A percentile compares a stretch with the other conserved stretches of the same genome.
These are phyloP conservation scores for Orbilia blumenaviensis DNA, from an alignment of 2,329 filamentous ascomycete genomes.

Conservation along the genomic window DNA sequence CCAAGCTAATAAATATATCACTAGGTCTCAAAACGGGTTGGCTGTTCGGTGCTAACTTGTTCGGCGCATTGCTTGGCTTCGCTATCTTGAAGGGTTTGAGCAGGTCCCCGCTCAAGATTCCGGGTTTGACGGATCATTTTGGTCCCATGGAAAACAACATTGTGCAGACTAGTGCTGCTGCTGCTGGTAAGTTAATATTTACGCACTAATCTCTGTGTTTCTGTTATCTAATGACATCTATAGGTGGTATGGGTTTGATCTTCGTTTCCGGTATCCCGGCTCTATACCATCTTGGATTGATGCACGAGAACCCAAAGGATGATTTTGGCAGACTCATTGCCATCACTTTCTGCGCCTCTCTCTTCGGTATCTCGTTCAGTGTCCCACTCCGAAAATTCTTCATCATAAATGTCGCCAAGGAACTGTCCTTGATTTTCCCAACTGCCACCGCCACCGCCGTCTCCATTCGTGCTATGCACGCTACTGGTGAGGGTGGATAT, in stretches of 20 bases:
- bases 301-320: slow-evolving; percentile 65
- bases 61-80: slow-evolving; percentile 70
- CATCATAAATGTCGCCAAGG: slow-evolving; percentile 71
- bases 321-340: slow-evolving; percentile 70
- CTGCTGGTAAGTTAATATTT: slow-evolving; percentile 61
- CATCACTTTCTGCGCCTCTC: slow-evolving; percentile 72
- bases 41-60: slow-evolving; percentile 65
- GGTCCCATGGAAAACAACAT: slow-evolving; percentile 72
- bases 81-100: slow-evolving; percentile 68
- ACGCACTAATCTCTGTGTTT: too few species aligned
- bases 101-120: slow-evolving; percentile 62
- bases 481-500: slow-evolving; percentile 59
- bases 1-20: not conserved
- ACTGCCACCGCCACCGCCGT: slow-evolving; percentile 70
- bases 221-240: not conserved
- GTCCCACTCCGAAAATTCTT: slow-evolving; percentile 71
- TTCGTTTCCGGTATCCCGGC: slow-evolving; percentile 71
- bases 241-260: slow-evolving; percentile 66
- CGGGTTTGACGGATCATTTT: slow-evolving; percentile 66
- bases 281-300: slow-evolving; percentile 68
- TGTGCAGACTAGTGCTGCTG: slow-evolving; percentile 69
- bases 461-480: slow-evolving; percentile 71
- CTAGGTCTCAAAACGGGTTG: slow-evolving; percentile 66
- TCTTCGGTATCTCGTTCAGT: slow-evolving; percentile 65
- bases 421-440: slow-evolving; percentile 70